phyloP scores from a whole-genome alignment of 495 filamentous ascomycete genomes.

The Bacidia gigantensis region DNA sequence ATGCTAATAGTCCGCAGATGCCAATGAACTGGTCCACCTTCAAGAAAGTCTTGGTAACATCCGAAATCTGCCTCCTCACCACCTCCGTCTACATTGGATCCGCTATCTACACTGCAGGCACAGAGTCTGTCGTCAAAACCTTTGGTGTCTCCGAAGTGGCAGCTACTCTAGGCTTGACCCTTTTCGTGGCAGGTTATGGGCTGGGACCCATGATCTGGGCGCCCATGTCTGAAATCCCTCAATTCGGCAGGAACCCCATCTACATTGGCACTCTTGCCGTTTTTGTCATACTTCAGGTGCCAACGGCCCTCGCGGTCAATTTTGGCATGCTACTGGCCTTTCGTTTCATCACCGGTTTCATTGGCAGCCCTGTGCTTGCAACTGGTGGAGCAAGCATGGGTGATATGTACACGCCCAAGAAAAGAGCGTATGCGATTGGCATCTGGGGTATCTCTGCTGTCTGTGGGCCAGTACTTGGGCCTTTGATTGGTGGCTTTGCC shows the following conservation, averaged over 20 bases:
- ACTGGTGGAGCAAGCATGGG: conserved; percentile 25
- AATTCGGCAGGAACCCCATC: conserved; percentile 22
- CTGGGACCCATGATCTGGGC: conserved; percentile 24
- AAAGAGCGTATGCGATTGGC: conserved; percentile 15
- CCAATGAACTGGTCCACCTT: conserved; percentile 28
- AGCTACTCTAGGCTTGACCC: conserved; percentile 24
- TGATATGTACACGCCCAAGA: conserved; percentile 18
- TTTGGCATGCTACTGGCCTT: conserved; percentile 22
- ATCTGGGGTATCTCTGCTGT: conserved; percentile 25
- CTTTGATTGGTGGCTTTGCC: conserved; percentile 30
- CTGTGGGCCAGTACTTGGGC: conserved; percentile 31
- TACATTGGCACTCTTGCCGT: conserved; percentile 22
- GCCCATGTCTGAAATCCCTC: conserved; percentile 19
- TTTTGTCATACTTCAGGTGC: conserved; percentile 20
- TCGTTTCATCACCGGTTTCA: conserved; percentile 23
- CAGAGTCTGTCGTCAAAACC: conserved; percentile 9
- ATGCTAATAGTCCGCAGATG: conserved; percentile 19
- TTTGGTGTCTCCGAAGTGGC: conserved; percentile 22
- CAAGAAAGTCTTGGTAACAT: conserved; percentile 34
- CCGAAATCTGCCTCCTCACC: conserved; percentile 24
- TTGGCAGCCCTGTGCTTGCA: conserved; percentile 24
- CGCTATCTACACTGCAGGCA: conserved; percentile 21
- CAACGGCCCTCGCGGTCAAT: conserved; percentile 20
- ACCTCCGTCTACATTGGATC: conserved; percentile 25
- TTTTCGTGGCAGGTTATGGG: conserved; percentile 28